These are phyloP conservation scores for Fusarium continuum DNA, from an alignment of 2,329 filamentous ascomycete species.

Conservation along the genomic window DNA sequence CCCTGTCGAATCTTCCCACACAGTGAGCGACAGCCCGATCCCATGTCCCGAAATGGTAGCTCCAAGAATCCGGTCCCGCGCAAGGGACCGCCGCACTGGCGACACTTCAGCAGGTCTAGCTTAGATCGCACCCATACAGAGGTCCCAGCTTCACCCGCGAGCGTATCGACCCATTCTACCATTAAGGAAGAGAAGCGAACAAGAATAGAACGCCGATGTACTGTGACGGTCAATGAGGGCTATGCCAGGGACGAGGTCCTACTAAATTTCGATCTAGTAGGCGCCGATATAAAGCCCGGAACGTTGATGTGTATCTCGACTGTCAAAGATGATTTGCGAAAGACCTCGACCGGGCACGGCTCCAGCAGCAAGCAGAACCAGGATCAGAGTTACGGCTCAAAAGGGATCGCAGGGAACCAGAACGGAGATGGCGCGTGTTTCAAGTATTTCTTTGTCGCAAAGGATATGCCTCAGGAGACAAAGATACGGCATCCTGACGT, in stretches of 20 bases:
- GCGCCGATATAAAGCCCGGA: conserved; percentile 69
- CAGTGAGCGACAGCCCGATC: conserved; percentile 37
- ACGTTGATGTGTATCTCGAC: conserved; percentile 78
- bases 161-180: conserved; percentile 61
- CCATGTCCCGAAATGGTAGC: conserved; percentile 45
- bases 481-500: conserved; percentile 70
- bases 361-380: conserved; percentile 47
- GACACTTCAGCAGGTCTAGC: conserved; percentile 60
- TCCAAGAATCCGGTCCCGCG: conserved; percentile 49
- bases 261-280: conserved; percentile 77
- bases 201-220: conserved; percentile 59
- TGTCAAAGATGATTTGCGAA: conserved; percentile 60
- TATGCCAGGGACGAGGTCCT: conserved; percentile 82
- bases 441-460: conserved; percentile 76
- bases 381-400: conserved; percentile 42
- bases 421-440: conserved; percentile 43
- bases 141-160: conserved; percentile 58
- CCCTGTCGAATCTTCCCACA: conserved; percentile 24
- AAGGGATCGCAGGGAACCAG: conserved; percentile 30
- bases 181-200: conserved; percentile 48
- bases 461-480: conserved; percentile 74
- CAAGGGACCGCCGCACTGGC: conserved; percentile 60
- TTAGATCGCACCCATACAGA: conserved; percentile 55
- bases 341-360: conserved; percentile 45
- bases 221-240: conserved; percentile 72